These are phyloP conservation scores for Lipomyces yamadae DNA, from an alignment of 805 yeast genomes.

Conservation along the genomic window DNA sequence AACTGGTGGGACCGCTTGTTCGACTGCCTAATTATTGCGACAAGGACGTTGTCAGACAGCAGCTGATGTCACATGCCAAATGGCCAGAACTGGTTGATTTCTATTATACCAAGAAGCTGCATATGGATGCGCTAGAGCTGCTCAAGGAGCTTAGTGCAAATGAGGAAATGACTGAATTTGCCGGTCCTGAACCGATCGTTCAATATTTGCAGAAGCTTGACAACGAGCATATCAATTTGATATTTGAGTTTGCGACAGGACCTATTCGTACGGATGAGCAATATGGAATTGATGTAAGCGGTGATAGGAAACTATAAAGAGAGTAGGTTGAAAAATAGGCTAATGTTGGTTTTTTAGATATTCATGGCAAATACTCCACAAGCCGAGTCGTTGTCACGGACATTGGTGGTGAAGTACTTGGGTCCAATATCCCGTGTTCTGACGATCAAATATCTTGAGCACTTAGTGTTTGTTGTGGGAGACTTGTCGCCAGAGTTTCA, in stretches of 20 bases:
- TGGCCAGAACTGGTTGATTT: slow-evolving; percentile 78
- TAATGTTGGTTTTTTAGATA: slow-evolving; percentile 43
- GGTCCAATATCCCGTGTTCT: slow-evolving; percentile 42
- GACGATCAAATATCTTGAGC: slow-evolving; percentile 58
- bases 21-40: slow-evolving; percentile 78
- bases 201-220: slow-evolving; percentile 63
- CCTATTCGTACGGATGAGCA: slow-evolving; percentile 50
- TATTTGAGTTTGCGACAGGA: slow-evolving; percentile 63
- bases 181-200: slow-evolving; percentile 54
- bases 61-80: slow-evolving; percentile 55
- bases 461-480: slow-evolving; percentile 51
- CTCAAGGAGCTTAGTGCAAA: slow-evolving; percentile 50
- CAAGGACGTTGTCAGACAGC: slow-evolving; percentile 60
- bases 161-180: slow-evolving; percentile 38
- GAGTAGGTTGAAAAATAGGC: no score
- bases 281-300: slow-evolving; percentile 47
- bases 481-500: slow-evolving; percentile 50
- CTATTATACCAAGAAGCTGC: slow-evolving; percentile 65
- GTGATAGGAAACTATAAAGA: background rate
- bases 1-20: slow-evolving; percentile 80
- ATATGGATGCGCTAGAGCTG: slow-evolving; percentile 68
- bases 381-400: slow-evolving; percentile 61
- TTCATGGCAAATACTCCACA: slow-evolving; percentile 70
- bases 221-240: slow-evolving; percentile 55
- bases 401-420: slow-evolving; percentile 60